These are phyloP conservation scores for Calonectria pseudoturangicola DNA, from an alignment of 2,329 filamentous ascomycete species.

Conservation along the genomic window DNA sequence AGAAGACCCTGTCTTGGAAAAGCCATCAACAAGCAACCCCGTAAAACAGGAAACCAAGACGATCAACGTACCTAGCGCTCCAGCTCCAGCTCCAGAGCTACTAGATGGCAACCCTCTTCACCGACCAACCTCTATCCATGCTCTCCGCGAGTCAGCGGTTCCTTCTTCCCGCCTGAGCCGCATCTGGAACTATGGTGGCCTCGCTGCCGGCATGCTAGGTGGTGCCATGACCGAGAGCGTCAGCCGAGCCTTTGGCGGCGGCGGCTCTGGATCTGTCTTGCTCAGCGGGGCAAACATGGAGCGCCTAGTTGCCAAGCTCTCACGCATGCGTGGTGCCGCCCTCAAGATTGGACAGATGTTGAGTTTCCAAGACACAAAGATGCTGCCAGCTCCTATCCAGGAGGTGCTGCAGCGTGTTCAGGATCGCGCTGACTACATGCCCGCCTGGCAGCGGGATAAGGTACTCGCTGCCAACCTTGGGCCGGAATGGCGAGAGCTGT, in stretches of 20 bases:
- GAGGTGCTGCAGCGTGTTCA: conserved; percentile 95
- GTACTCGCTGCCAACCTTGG: conserved; percentile 89
- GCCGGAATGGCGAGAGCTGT: conserved; percentile 88
- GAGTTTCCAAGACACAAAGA: conserved; percentile 97
- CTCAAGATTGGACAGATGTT: conserved; percentile 98
- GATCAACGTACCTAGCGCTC: conserved; percentile 45
- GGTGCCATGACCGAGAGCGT: conserved; percentile 91
- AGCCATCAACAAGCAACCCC: conserved; percentile 27
- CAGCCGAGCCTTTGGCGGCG: conserved; percentile 84
- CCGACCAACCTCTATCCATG: conserved; percentile 68
- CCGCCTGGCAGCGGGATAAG: conserved; percentile 90
- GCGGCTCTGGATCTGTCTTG: conserved; percentile 83
- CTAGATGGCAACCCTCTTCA: conserved; percentile 43
- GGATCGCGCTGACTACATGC: conserved; percentile 98
- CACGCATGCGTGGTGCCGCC: conserved; percentile 97
- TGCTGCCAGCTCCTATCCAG: conserved; percentile 91
- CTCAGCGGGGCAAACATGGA: conserved; percentile 95
- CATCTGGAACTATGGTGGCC: conserved; percentile 94
- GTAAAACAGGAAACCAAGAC: conserved; percentile 32
- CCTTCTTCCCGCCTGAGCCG: conserved; percentile 91
- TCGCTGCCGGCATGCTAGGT: conserved; percentile 96
- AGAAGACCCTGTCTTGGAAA: not conserved
- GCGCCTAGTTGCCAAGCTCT: conserved; percentile 92
- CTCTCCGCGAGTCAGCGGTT: conserved; percentile 91
- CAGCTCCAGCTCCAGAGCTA: conserved; percentile 55